Evolutionary conservation across 2,329 filamentous ascomycete genomes (phyloP).

Genomic region (Monosporascus sp.): DNA sequence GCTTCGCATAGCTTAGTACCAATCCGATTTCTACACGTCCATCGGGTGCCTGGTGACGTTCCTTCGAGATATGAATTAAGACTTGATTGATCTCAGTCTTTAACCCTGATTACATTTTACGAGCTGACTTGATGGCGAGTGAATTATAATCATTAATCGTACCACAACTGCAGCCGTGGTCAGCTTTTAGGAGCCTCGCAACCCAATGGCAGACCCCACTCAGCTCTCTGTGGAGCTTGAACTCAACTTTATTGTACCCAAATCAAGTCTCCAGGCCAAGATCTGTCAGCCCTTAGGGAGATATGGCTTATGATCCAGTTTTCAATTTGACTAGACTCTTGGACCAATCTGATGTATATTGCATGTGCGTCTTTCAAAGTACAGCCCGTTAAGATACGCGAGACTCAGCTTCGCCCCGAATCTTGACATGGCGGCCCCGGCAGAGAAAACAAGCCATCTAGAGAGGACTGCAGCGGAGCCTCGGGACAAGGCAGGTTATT

Average conservation of each 20-base stretch:
- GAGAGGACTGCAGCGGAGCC: conserved; percentile 71
- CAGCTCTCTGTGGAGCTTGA: neutral
- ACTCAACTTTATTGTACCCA: neutral
- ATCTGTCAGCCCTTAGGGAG: too few relatives aligned
- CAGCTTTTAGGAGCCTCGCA: neutral
- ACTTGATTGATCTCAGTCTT: too few relatives aligned
- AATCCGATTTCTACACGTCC: neutral
- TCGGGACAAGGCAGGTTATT: conserved; percentile 51
- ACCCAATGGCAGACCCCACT: neutral
- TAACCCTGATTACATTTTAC: neutral
- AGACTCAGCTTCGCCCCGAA: neutral
- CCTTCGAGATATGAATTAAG: too few relatives aligned
- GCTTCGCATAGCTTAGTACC: neutral
- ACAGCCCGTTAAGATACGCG: neutral
- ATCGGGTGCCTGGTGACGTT: neutral
- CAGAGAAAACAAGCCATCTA: conserved; percentile 46
- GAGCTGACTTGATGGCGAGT: neutral
- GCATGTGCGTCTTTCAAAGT: too few relatives aligned
- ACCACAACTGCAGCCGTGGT: neutral
- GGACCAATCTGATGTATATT: neutral
- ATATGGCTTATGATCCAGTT: neutral
- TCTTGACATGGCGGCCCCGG: conserved; percentile 14
- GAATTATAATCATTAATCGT: neutral
- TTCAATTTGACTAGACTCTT: neutral
- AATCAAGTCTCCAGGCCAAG: neutral